Conservation (phyloP, 2,329 filamentous ascomycete species). For the Fusarium heterosporum region DNA sequence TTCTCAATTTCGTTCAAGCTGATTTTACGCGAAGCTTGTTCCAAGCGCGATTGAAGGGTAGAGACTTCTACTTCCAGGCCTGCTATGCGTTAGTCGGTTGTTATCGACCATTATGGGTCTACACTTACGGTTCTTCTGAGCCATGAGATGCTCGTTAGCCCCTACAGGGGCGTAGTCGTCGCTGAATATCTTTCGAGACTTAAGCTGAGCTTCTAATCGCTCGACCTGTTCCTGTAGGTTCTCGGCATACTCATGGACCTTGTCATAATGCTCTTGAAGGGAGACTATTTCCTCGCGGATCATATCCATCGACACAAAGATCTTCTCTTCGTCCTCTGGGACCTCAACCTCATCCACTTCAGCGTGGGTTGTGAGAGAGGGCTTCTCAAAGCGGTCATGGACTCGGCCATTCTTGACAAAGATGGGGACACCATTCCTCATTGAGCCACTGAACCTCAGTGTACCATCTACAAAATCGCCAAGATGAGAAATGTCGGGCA, state of each 20-base stretch:
- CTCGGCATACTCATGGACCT: slow-evolving; percentile 66
- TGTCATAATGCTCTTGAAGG: slow-evolving; percentile 67
- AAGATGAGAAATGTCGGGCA: slow-evolving; percentile 66
- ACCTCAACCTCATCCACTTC: slow-evolving; percentile 64
- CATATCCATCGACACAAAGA: slow-evolving; percentile 72
- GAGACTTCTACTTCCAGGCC: slow-evolving; percentile 70
- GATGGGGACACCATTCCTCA: slow-evolving; percentile 66
- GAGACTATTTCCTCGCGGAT: slow-evolving; percentile 68
- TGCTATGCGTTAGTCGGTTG: slow-evolving; percentile 42
- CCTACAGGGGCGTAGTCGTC: slow-evolving; percentile 58
- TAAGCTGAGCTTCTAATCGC: slow-evolving; percentile 62
- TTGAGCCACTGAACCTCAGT: slow-evolving; percentile 62
- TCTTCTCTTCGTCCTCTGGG: slow-evolving; percentile 66
- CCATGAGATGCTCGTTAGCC: slow-evolving; percentile 58
- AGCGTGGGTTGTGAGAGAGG: slow-evolving; percentile 55
- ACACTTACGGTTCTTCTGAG: slow-evolving; percentile 68
- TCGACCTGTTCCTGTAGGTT: slow-evolving; percentile 65
- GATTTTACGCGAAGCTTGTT: slow-evolving; percentile 71
- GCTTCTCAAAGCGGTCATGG: slow-evolving; percentile 56
- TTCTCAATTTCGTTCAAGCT: slow-evolving; percentile 72
- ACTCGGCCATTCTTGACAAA: slow-evolving; percentile 67
- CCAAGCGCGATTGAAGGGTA: slow-evolving; percentile 70
- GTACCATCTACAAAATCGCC: slow-evolving; percentile 68
- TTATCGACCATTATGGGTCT: not conserved
- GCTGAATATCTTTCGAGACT: slow-evolving; percentile 57